Evolutionary conservation across 1,284 basidiomycete genomes (phyloP).

Genomic region (Boletus smithii): DNA sequence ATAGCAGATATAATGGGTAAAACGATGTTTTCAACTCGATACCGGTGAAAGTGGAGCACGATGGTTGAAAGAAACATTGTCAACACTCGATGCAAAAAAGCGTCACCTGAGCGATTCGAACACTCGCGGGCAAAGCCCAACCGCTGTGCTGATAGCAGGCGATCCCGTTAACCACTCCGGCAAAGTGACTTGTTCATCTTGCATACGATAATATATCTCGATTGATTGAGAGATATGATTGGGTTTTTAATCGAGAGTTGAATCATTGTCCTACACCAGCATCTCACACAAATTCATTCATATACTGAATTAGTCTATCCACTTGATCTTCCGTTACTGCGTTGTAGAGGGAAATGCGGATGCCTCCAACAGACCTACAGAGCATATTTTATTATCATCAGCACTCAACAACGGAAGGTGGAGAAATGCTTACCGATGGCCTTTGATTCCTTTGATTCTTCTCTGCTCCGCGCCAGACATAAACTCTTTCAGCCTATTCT

Average conservation of each 20-base stretch:
- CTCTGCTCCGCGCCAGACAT: conserved; percentile 72
- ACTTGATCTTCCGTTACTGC: conserved; percentile 81
- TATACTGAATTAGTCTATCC: conserved; percentile 60
- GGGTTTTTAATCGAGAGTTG: conserved; percentile 2
- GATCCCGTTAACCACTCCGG: conserved; percentile 91
- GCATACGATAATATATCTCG: not conserved
- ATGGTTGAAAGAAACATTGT: not conserved
- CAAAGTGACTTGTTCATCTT: conserved; percentile 60
- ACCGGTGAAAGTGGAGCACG: not conserved
- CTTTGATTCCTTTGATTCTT: conserved; percentile 85
- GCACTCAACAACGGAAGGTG: conserved; percentile 9
- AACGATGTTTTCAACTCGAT: no score
- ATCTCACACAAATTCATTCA: conserved; percentile 49
- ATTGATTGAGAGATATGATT: no score
- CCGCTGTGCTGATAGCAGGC: conserved; percentile 75
- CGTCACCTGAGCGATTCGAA: conserved; percentile 88
- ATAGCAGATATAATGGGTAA: no score
- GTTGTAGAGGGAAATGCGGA: conserved; percentile 93
- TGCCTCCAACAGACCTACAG: conserved; percentile 68
- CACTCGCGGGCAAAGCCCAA: conserved; percentile 82
- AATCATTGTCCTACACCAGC: conserved; percentile 6
- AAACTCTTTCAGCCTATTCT: conserved; percentile 69
- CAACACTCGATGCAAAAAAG: conserved; percentile 25
- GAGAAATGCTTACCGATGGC: conserved; percentile 72
- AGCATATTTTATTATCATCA: not conserved